Percentiles rank a stretch among this genome's conserved stretches.
These are phyloP conservation scores for Lactarius indigo DNA, from an alignment of 768 basidiomycete genomes.

Conservation along the genomic window DNA sequence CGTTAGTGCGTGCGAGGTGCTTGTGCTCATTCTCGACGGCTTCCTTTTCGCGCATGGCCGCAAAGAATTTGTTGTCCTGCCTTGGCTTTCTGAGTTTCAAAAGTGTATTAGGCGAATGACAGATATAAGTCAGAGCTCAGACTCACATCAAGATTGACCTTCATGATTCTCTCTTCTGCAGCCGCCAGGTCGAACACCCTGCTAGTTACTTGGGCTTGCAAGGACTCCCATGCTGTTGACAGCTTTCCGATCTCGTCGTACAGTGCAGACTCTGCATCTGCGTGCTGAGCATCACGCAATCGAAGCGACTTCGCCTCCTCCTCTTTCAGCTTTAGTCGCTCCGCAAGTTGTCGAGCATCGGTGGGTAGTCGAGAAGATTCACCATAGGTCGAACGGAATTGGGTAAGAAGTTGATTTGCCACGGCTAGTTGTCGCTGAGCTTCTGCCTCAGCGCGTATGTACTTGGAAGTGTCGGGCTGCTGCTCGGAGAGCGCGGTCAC, in stretches of 20 bases:
- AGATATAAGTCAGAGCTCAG: background rate
- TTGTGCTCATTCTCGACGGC: conserved; percentile 75
- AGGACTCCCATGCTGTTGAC: conserved; percentile 80
- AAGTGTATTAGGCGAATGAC: background rate
- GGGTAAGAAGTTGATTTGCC: conserved; percentile 47
- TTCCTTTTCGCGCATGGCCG: conserved; percentile 87
- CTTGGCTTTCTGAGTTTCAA: conserved; percentile 74
- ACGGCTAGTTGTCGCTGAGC: conserved; percentile 47
- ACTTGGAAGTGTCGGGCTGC: conserved; percentile 51
- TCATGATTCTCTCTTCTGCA: conserved; percentile 69
- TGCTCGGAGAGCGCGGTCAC: conserved; percentile 43
- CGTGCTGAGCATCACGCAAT: conserved; percentile 58
- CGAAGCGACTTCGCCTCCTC: conserved; percentile 60
- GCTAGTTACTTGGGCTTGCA: conserved; percentile 75
- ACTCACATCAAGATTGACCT: conserved; percentile 65
- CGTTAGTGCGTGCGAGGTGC: conserved; percentile 49
- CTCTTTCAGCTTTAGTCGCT: conserved; percentile 62
- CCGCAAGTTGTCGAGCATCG: conserved; percentile 50
- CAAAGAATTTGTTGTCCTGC: conserved; percentile 93
- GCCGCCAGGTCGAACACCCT: conserved; percentile 80
- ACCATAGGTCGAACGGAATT: conserved; percentile 65
- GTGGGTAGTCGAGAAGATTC: conserved; percentile 41
- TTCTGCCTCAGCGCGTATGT: conserved; percentile 49
- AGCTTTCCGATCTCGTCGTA: conserved; percentile 84
- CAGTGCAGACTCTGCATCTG: conserved; percentile 69